phyloP scores from a whole-genome alignment of 2,329 filamentous ascomycete species.

The Monilinia aucupariae region DNA sequence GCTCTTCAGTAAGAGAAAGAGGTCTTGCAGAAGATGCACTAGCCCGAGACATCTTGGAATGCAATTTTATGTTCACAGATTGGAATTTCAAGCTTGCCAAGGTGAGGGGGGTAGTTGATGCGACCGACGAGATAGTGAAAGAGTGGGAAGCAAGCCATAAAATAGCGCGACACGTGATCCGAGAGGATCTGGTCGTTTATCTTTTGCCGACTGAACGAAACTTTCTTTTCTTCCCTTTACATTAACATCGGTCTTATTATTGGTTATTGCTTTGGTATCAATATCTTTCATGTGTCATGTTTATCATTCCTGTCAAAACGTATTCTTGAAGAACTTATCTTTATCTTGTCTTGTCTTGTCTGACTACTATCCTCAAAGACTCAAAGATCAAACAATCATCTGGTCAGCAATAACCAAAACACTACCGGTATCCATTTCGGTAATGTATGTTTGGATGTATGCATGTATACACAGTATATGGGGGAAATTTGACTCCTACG shows the following conservation, averaged over 20 bases:
- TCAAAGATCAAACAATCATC: background rate
- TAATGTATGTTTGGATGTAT: too few species aligned
- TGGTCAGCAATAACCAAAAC: background rate
- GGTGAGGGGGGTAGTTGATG: too few species aligned
- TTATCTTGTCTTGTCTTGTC: background rate
- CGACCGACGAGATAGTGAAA: too few species aligned
- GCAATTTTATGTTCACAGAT: background rate
- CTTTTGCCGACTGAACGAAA: too few species aligned
- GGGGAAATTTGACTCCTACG: background rate
- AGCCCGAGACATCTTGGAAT: conserved; percentile 29
- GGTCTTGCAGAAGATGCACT: conserved; percentile 43
- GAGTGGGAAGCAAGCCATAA: background rate
- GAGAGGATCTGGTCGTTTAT: background rate
- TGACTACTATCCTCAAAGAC: background rate
- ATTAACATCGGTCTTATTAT: background rate
- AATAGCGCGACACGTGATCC: conserved; percentile 7
- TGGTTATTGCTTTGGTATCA: too few species aligned
- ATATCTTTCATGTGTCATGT: too few species aligned
- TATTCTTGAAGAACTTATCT: background rate
- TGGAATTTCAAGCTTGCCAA: conserved; percentile 5
- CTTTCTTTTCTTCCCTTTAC: background rate
- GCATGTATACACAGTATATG: background rate
- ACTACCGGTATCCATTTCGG: too few species aligned
- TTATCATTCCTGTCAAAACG: background rate
- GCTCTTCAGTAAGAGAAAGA: conserved; percentile 84